Evolutionary conservation across 2,329 filamentous ascomycete genomes (phyloP).

Genomic region (Cytospora leucostoma): DNA sequence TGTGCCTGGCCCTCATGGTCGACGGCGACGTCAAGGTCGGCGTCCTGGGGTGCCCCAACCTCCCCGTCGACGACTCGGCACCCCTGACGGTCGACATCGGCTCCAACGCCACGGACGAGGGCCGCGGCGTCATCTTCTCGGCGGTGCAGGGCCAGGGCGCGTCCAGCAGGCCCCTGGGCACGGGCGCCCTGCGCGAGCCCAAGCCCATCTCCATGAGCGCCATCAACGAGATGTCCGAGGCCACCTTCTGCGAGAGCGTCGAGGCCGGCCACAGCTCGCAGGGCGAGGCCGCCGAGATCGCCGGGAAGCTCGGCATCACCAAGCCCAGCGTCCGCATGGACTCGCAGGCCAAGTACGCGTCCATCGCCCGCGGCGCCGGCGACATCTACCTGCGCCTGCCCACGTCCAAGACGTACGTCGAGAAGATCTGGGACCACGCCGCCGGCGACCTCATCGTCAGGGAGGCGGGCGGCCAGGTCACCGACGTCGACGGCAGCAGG

Average conservation of each 20-base stretch:
- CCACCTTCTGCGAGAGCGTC: conserved; percentile 95
- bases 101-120: conserved; percentile 70
- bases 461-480: conserved; percentile 90
- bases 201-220: conserved; percentile 78
- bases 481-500: conserved; percentile 80
- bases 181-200: conserved; percentile 53
- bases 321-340: conserved; percentile 93
- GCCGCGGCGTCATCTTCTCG: conserved; percentile 85
- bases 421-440: conserved; percentile 99
- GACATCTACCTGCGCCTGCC: conserved; percentile 93
- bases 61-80: conserved; percentile 80
- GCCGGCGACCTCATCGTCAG: conserved; percentile 92
- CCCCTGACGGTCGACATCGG: conserved; percentile 72
- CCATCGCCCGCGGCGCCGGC: conserved; percentile 88
- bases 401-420: conserved; percentile 78
- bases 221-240: conserved; percentile 71
- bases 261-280: conserved; percentile 92
- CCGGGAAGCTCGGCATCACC: conserved; percentile 81
- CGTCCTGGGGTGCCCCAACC: conserved; percentile 92
- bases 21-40: conserved; percentile 93
- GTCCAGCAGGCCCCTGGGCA: conserved; percentile 70
- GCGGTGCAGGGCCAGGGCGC: conserved; percentile 80
- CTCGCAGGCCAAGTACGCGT: conserved; percentile 96
- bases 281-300: conserved; percentile 82
- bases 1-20: conserved; percentile 88